These are phyloP conservation scores for Backusella sp. DNA, from an alignment of 192 early-diverging fungal genomes.

Conservation along the genomic window DNA sequence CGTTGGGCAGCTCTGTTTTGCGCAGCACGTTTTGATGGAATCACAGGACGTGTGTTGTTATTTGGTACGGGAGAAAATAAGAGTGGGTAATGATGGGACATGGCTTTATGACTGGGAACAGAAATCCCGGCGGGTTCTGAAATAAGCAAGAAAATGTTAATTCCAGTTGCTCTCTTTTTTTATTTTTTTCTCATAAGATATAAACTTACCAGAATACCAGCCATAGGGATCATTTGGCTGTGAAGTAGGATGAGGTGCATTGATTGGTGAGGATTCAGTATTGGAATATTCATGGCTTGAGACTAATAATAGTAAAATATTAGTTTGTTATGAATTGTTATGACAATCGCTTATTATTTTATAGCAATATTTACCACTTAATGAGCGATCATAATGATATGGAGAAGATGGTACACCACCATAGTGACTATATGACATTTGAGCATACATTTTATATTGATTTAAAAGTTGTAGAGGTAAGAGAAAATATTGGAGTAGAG, in stretches of 20 bases:
- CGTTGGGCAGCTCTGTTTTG: conserved; percentile 91
- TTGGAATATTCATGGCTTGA: conserved; percentile 2
- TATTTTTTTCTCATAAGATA: background rate
- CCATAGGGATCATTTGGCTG: conserved; percentile 1
- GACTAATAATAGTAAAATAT: background rate
- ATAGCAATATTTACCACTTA: conserved; percentile 4
- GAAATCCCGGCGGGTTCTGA: conserved; percentile 9
- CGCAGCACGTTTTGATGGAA: conserved; percentile 72
- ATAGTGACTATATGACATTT: background rate
- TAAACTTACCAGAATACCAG: conserved; percentile 15
- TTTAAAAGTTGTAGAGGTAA: background rate
- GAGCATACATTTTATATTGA: background rate
- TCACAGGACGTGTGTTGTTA: background rate
- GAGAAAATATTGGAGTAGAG: background rate
- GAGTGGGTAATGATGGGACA: conserved; percentile 5
- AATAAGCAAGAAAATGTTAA: background rate
- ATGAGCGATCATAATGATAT: background rate
- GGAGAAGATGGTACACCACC: conserved; percentile 1
- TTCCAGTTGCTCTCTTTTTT: background rate
- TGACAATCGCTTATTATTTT: background rate
- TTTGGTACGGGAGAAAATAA: conserved; percentile 1
- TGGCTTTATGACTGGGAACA: conserved; percentile 2
- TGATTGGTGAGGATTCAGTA: background rate
- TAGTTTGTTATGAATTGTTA: background rate
- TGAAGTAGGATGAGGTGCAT: background rate